These are phyloP conservation scores for Verruconis gallopava DNA, from an alignment of 2,329 filamentous ascomycete species.

Conservation along the genomic window DNA sequence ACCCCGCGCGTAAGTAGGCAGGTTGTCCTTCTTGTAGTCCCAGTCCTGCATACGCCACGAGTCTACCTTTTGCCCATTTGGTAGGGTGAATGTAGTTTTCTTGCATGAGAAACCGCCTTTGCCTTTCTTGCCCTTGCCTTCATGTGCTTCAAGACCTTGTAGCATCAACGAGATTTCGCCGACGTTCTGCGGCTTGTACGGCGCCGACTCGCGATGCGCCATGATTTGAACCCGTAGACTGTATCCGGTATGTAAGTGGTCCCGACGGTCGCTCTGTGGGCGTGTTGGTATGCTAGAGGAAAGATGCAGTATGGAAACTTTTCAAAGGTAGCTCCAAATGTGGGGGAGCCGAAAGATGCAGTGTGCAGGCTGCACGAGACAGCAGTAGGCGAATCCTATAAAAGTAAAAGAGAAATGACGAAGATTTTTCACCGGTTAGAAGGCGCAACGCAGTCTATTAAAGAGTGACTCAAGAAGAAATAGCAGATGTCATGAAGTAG, in stretches of 20 bases:
- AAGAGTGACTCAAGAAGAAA: too few relatives aligned
- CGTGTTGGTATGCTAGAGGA: too few relatives aligned
- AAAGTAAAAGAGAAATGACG: too few relatives aligned
- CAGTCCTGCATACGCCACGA: constrained; percentile 92
- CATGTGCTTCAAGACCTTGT: constrained; percentile 47
- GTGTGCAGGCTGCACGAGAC: too few relatives aligned
- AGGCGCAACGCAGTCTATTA: too few relatives aligned
- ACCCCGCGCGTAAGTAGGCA: constrained; percentile 87
- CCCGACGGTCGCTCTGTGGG: background rate
- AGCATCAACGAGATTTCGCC: constrained; percentile 55
- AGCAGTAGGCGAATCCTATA: too few relatives aligned
- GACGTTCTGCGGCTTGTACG: constrained; percentile 56
- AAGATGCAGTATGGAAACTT: too few relatives aligned
- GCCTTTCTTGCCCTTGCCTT: constrained; percentile 31
- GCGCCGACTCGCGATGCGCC: constrained; percentile 40
- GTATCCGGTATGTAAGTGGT: background rate
- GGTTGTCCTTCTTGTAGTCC: constrained; percentile 79
- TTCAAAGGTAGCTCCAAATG: too few relatives aligned
- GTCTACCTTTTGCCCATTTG: constrained; percentile 55
- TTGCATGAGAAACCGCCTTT: constrained; percentile 58
- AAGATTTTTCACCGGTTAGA: too few relatives aligned
- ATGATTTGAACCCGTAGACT: too few relatives aligned
- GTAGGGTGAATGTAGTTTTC: constrained; percentile 64
- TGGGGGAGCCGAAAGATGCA: too few relatives aligned
- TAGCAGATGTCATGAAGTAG: too few relatives aligned